Percentiles rank a stretch among this genome's conserved stretches.
Conservation (phyloP, 2,329 filamentous ascomycete species). For the Malbranchea zuffiana region DNA sequence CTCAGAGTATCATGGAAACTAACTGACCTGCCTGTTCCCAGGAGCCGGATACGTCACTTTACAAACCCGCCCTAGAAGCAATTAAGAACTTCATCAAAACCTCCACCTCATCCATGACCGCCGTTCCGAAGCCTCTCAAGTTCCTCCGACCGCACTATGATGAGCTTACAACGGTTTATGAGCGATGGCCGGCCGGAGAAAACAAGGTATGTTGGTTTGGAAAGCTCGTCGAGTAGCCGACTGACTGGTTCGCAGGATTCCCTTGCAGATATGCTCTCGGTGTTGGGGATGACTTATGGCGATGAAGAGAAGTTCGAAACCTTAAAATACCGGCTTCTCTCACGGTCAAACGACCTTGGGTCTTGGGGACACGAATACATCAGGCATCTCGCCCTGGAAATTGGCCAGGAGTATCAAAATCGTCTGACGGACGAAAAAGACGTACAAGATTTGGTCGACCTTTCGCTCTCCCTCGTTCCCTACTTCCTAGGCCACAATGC, state of each 20-base stretch:
- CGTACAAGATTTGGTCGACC: constrained; percentile 70
- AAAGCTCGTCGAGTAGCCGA: constrained; percentile 3
- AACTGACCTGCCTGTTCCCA: constrained; percentile 28
- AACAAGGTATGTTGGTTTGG: constrained; percentile 55
- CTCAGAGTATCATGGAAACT: not conserved
- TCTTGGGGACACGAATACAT: constrained; percentile 99
- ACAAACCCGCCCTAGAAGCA: constrained; percentile 83
- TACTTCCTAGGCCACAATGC: constrained; percentile 96
- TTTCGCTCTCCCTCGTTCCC: constrained; percentile 75
- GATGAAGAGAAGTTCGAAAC: constrained; percentile 94
- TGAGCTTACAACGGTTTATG: constrained; percentile 74
- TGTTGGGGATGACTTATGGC: constrained; percentile 97
- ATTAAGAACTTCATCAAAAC: constrained; percentile 99
- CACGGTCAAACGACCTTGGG: constrained; percentile 81
- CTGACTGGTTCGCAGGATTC: constrained; percentile 43
- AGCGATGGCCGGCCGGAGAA: constrained; percentile 71
- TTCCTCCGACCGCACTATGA: constrained; percentile 96
- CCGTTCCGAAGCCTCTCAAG: constrained; percentile 95
- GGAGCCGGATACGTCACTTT: constrained; percentile 79
- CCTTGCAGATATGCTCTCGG: constrained; percentile 88
- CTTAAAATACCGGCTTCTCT: constrained; percentile 84
- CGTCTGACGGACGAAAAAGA: constrained; percentile 75
- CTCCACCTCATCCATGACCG: constrained; percentile 98
- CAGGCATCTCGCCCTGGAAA: constrained; percentile 86
- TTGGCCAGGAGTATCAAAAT: constrained; percentile 87